Conservation (phyloP, 495 filamentous ascomycete species). For the Evernia prunastri region DNA sequence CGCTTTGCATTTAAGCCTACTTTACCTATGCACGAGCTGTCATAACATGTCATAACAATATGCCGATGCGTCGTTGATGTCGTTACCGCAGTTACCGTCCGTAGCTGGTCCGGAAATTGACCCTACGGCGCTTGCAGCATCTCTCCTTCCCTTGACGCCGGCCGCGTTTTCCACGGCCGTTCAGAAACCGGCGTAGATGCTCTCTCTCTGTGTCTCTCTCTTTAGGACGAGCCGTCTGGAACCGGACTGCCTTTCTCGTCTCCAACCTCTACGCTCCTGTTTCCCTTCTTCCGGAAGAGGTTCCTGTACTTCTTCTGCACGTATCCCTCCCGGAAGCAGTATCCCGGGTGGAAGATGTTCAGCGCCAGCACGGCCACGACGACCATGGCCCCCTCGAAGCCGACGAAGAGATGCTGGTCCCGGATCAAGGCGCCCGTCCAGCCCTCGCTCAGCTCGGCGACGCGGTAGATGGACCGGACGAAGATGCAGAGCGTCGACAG, state of each 20-base stretch:
- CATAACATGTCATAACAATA: too few relatives aligned
- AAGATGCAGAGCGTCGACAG: conserved; percentile 31
- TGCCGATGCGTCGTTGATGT: background rate
- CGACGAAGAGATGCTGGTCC: conserved; percentile 32
- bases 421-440: conserved; percentile 32
- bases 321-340: conserved; percentile 4
- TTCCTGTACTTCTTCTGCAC: background rate
- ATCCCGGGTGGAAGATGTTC: conserved; percentile 28
- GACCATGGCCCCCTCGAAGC: conserved; percentile 35
- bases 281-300: background rate
- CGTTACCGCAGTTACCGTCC: background rate
- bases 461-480: conserved; percentile 32
- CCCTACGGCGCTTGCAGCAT: background rate
- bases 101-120: background rate
- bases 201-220: too few relatives aligned
- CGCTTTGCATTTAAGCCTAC: too few relatives aligned
- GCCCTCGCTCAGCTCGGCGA: conserved; percentile 34
- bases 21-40: background rate
- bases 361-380: conserved; percentile 26
- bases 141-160: background rate
- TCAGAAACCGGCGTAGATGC: background rate
- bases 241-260: conserved; percentile 1
- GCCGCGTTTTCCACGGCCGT: background rate
- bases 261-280: background rate
- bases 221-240: background rate